These are phyloP conservation scores for Aspergillus sp. DNA, from an alignment of 2,329 filamentous ascomycete species.

Conservation along the genomic window DNA sequence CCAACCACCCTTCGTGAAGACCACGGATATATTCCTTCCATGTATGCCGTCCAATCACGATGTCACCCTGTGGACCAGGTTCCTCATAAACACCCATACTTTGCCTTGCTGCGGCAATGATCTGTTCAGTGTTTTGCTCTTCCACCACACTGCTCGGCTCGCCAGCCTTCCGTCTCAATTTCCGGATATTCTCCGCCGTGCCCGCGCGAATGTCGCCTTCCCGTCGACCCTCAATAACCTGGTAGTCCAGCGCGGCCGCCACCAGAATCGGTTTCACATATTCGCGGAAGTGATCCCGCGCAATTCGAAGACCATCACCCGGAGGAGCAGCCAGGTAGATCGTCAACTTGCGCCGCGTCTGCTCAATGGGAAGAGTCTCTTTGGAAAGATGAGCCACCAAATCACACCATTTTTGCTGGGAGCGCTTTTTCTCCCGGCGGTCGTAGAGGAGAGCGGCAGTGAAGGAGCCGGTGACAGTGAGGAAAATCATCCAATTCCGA, in stretches of 20 bases:
- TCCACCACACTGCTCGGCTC: constrained; percentile 43
- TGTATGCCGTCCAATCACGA: constrained; percentile 82
- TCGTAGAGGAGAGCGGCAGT: constrained; percentile 82
- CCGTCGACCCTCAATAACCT: constrained; percentile 83
- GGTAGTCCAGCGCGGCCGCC: constrained; percentile 87
- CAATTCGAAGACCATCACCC: constrained; percentile 71
- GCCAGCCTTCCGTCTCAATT: constrained; percentile 53
- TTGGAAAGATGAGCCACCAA: constrained; percentile 77
- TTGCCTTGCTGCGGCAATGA: constrained; percentile 58
- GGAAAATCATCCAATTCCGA: constrained; percentile 96
- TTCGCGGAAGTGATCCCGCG: constrained; percentile 93
- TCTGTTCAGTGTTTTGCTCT: constrained; percentile 49
- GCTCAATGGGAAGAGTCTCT: constrained; percentile 64
- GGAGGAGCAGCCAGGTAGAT: constrained; percentile 82
- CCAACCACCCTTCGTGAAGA: constrained; percentile 92
- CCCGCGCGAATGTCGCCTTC: constrained; percentile 89
- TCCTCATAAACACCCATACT: constrained; percentile 64
- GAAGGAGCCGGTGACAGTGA: constrained; percentile 69
- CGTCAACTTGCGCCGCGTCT: constrained; percentile 75
- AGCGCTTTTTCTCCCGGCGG: constrained; percentile 77
- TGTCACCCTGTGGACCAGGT: constrained; percentile 69
- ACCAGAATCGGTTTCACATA: constrained; percentile 92
- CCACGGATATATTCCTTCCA: constrained; percentile 98
- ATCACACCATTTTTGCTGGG: constrained; percentile 78
- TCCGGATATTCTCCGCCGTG: constrained; percentile 77